Conservation (phyloP, 129 eudicot genomes). For the Chrysanthemum lavandulifolium region DNA sequence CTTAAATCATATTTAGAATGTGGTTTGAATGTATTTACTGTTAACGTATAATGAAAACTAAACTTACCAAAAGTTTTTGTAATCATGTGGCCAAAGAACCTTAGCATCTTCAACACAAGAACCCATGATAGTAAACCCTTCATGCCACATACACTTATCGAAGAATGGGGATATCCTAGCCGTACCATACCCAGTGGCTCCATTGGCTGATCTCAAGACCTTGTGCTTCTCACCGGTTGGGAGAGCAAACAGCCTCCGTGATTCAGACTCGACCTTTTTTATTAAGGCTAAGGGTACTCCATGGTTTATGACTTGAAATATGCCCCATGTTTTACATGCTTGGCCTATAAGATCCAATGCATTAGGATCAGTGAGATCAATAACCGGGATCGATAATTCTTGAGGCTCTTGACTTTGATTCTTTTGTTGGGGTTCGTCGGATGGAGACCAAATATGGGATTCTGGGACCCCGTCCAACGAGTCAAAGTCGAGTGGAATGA, state of each 20-base stretch:
- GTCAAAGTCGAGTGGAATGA: constrained; percentile 56
- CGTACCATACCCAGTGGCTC: constrained; percentile 59
- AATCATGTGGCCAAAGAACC: constrained; percentile 64
- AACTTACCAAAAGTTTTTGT: constrained; percentile 57
- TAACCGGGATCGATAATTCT: constrained; percentile 31
- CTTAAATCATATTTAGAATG: neutral
- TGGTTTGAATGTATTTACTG: neutral
- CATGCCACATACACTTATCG: constrained; percentile 67
- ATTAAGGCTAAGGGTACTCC: constrained; percentile 39
- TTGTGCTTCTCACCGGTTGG: constrained; percentile 44
- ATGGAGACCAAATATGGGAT: constrained; percentile 48
- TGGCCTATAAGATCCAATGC: constrained; percentile 35
- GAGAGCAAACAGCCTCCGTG: constrained; percentile 44
- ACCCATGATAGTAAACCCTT: constrained; percentile 67
- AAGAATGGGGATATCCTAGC: constrained; percentile 54
- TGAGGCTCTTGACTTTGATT: neutral
- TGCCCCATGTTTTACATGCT: constrained; percentile 57
- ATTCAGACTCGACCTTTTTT: constrained; percentile 40
- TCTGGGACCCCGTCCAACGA: constrained; percentile 48
- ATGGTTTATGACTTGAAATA: constrained; percentile 64
- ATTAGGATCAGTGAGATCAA: constrained; percentile 44
- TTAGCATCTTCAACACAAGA: constrained; percentile 56
- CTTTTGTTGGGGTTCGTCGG: constrained; percentile 11
- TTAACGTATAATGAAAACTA: too few relatives aligned
- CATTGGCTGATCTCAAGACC: constrained; percentile 49